Percentiles rank a stretch among this genome's conserved stretches.
These are phyloP conservation scores for Amylostereum chailletii DNA, from an alignment of 1,284 basidiomycete genomes.

Conservation along the genomic window DNA sequence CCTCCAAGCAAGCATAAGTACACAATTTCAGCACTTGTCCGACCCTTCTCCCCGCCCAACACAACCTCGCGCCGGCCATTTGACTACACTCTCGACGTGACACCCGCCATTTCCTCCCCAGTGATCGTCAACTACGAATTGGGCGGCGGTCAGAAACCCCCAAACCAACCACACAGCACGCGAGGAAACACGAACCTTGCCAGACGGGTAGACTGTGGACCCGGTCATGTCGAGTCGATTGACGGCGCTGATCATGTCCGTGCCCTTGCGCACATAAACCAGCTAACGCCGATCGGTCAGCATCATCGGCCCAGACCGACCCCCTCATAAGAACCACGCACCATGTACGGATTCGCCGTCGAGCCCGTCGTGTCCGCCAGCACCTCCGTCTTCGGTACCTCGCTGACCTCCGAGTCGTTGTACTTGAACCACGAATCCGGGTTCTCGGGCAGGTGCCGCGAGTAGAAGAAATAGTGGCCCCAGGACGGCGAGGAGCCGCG, in stretches of 20 bases:
- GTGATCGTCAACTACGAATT: no score
- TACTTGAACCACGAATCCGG: conserved; percentile 92
- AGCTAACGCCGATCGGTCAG: conserved; percentile 34
- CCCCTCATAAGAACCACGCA: conserved; percentile 25
- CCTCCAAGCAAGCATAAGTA: no score
- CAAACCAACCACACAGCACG: no score
- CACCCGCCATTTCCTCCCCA: no score
- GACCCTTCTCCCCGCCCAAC: no score
- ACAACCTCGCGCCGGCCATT: no score
- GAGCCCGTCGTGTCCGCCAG: conserved; percentile 73
- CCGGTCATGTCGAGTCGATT: conserved; percentile 39
- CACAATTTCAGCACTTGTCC: no score
- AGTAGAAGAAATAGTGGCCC: conserved; percentile 88
- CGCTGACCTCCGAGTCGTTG: conserved; percentile 79
- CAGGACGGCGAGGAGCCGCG: conserved; percentile 78
- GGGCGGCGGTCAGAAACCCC: no score
- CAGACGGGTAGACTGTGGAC: conserved; percentile 6
- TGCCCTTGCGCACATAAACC: conserved; percentile 72
- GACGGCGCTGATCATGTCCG: conserved; percentile 69
- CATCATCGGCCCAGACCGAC: not conserved
- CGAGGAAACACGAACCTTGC: not conserved
- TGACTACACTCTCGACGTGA: no score
- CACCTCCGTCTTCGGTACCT: conserved; percentile 69
- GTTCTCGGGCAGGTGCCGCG: conserved; percentile 66
- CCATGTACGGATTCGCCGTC: conserved; percentile 78